Evolutionary conservation across 169 alveolate species (phyloP).

Genomic region (Cryptosporidium xiaoi): DNA sequence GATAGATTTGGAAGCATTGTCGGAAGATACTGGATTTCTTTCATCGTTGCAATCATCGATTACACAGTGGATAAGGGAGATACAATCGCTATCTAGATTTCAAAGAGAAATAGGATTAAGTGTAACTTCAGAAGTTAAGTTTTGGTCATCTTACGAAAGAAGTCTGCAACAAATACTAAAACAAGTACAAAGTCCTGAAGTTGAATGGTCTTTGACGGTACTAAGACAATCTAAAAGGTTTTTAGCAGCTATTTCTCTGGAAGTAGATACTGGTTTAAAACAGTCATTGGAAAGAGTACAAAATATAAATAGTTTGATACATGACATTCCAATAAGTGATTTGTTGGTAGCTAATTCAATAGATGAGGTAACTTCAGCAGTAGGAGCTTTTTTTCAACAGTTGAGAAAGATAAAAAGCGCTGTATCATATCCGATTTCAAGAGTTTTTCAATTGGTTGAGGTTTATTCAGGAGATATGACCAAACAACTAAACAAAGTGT

Average conservation of each 20-base stretch:
- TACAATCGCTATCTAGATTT: slow-evolving; percentile 83
- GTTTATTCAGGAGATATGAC: slow-evolving; percentile 92
- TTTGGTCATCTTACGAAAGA: slow-evolving; percentile 89
- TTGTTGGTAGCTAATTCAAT: slow-evolving; percentile 91
- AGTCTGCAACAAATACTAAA: slow-evolving; percentile 85
- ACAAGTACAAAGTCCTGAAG: slow-evolving; percentile 89
- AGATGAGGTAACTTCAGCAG: slow-evolving; percentile 88
- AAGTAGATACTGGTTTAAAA: slow-evolving; percentile 94
- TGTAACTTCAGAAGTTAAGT: slow-evolving; percentile 87
- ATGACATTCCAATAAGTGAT: slow-evolving; percentile 95
- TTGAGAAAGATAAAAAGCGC: slow-evolving; percentile 89
- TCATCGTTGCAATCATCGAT: slow-evolving; percentile 81
- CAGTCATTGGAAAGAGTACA: slow-evolving; percentile 89
- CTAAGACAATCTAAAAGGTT: slow-evolving; percentile 89
- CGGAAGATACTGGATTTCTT: slow-evolving; percentile 75
- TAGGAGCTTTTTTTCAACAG: slow-evolving; percentile 90
- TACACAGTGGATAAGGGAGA: slow-evolving; percentile 85
- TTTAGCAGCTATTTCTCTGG: slow-evolving; percentile 92
- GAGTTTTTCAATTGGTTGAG: slow-evolving; percentile 92
- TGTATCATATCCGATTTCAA: slow-evolving; percentile 88
- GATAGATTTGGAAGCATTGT: slow-evolving; percentile 76
- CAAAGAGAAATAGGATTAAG: slow-evolving; percentile 82
- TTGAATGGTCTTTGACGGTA: slow-evolving; percentile 89
- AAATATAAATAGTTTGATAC: slow-evolving; percentile 89
- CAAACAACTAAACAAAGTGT: slow-evolving; percentile 83